phyloP scores from a whole-genome alignment of 768 basidiomycete species.

The Leccinum boreale region DNA sequence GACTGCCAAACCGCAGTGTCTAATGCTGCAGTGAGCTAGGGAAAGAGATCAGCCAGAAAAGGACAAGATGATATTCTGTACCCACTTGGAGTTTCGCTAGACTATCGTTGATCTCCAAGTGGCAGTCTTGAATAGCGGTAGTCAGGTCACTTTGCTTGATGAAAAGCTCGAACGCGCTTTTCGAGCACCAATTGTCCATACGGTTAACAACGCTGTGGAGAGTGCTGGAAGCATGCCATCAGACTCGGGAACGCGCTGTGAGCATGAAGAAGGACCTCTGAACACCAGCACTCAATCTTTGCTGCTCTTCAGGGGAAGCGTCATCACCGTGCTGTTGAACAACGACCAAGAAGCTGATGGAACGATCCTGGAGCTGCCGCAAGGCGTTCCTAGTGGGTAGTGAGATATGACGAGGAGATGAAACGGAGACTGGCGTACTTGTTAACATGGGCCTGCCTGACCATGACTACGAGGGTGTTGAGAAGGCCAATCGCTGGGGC shows the following conservation, averaged over 20 bases:
- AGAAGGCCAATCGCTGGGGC: constrained; percentile 40
- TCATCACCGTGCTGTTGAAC: constrained; percentile 34
- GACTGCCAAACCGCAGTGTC: constrained; percentile 49
- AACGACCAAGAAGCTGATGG: constrained; percentile 39
- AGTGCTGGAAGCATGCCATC: constrained; percentile 19
- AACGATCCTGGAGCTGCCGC: constrained; percentile 45
- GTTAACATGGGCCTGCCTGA: constrained; percentile 48
- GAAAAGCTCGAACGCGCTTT: constrained; percentile 40
- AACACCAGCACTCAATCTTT: constrained; percentile 31
- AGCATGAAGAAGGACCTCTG: constrained; percentile 24
- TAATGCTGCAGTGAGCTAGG: constrained; percentile 43
- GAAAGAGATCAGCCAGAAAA: constrained; percentile 5
- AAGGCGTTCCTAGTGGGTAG: constrained; percentile 36
- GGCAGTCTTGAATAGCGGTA: constrained; percentile 43
- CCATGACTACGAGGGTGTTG: constrained; percentile 42
- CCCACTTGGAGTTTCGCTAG: constrained; percentile 46
- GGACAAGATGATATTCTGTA: not conserved
- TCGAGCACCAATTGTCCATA: constrained; percentile 45
- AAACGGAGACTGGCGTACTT: constrained; percentile 31
- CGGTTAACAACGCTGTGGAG: constrained; percentile 35
- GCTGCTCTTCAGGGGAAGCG: constrained; percentile 29
- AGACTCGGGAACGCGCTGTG: constrained; percentile 1
- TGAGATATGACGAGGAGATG: constrained; percentile 2
- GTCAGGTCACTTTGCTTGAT: constrained; percentile 43
- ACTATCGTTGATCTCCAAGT: constrained; percentile 44